Conservation (phyloP, 352 stramenopile species). For the Phytophthora ramorum region DNA sequence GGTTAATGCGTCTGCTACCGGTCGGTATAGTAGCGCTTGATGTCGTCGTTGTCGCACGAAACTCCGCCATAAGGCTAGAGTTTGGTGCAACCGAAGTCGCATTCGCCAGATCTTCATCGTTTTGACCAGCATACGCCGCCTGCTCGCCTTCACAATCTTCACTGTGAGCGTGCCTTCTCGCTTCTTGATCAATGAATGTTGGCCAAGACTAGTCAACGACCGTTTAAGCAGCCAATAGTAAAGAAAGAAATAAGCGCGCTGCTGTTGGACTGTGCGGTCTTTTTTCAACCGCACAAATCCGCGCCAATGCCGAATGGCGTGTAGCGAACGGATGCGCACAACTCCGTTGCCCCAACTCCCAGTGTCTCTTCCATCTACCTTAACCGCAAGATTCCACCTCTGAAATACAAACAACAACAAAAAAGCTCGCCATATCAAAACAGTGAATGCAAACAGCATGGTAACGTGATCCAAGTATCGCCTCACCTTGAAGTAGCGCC, state of each 20-base stretch:
- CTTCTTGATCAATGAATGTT: constrained; percentile 20
- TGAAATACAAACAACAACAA: constrained; percentile 1
- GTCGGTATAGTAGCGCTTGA: constrained; percentile 15
- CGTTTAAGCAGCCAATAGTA: constrained; percentile 43
- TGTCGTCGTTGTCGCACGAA: constrained; percentile 18
- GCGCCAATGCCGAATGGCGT: constrained; percentile 28
- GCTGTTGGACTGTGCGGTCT: constrained; percentile 12
- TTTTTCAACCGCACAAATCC: constrained; percentile 23
- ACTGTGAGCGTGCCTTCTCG: constrained; percentile 20
- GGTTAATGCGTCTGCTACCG: constrained; percentile 12
- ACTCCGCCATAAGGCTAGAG: constrained; percentile 17
- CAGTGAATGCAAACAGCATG: neutral
- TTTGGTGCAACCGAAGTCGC: constrained; percentile 20
- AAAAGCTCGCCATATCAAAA: neutral
- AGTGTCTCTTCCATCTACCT: neutral
- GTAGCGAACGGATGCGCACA: constrained; percentile 11
- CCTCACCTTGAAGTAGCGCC: constrained; percentile 18
- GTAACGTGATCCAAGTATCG: neutral
- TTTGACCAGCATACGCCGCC: constrained; percentile 19
- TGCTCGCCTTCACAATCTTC: constrained; percentile 14
- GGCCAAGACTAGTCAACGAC: constrained; percentile 23
- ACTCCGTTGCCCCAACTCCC: neutral
- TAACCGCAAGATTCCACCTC: constrained; percentile 8
- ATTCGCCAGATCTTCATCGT: constrained; percentile 33
- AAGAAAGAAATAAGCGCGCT: constrained; percentile 42